Percentiles rank a stretch among this genome's conserved stretches.
Conservation (phyloP, 345 rosid species). For the Aquilaria sinensis region DNA sequence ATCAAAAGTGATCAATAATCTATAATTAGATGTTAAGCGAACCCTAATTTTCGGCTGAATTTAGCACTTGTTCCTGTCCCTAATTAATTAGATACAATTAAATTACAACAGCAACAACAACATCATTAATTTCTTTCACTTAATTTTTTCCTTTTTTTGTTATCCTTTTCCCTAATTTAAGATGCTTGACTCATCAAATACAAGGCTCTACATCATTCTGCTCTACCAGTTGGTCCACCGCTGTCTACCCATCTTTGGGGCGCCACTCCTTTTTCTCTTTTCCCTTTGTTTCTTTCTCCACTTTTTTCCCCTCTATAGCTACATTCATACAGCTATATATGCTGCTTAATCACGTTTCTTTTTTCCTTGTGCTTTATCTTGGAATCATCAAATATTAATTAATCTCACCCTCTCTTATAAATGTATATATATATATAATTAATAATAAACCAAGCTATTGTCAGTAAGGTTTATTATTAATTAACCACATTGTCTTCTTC, state of each 20-base stretch:
- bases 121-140: too few species aligned
- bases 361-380: too few species aligned
- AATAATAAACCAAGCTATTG: too few species aligned
- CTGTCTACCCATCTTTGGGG: conserved; percentile 25
- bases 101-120: neutral
- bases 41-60: conserved; percentile 23
- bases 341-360: too few species aligned
- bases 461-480: too few species aligned
- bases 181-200: too few species aligned
- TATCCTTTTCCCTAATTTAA: neutral
- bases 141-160: neutral
- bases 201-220: conserved; percentile 26
- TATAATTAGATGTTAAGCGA: neutral
- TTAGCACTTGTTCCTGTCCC: conserved; percentile 56
- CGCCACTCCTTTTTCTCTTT: conserved; percentile 16
- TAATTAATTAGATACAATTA: conserved; percentile 7
- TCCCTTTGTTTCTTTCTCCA: conserved; percentile 9
- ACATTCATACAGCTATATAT: too few species aligned
- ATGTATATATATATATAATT: too few species aligned
- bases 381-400: too few species aligned
- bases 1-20: conserved; percentile 2
- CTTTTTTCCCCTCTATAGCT: conserved; percentile 20
- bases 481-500: neutral
- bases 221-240: conserved; percentile 33
- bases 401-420: too few species aligned